phyloP scores from a whole-genome alignment of 768 basidiomycete genomes.

The Amanita polypyramis region DNA sequence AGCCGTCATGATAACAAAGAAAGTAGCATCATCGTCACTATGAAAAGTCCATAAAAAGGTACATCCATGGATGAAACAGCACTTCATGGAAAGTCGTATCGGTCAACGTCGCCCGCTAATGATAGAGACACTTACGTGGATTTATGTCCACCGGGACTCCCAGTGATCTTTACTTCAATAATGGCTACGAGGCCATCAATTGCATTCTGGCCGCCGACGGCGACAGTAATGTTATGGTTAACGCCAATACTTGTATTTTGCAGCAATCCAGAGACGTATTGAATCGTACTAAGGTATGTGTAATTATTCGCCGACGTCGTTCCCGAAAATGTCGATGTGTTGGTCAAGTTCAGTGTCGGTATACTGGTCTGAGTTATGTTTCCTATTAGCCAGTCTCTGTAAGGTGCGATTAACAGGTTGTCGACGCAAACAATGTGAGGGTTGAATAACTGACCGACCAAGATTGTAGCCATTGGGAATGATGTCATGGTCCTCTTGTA shows the following conservation, averaged over 20 bases:
- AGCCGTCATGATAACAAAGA: constrained; percentile 1
- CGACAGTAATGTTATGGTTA: constrained; percentile 55
- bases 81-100: neutral
- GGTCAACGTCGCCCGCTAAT: neutral
- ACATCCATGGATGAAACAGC: neutral
- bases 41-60: neutral
- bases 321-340: constrained; percentile 50
- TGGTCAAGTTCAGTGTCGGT: constrained; percentile 39
- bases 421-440: neutral
- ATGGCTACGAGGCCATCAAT: constrained; percentile 81
- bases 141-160: constrained; percentile 13
- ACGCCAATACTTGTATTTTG: constrained; percentile 57
- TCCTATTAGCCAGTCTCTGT: constrained; percentile 75
- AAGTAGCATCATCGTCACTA: neutral
- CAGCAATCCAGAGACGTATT: constrained; percentile 64
- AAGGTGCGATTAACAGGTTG: constrained; percentile 1
- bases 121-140: constrained; percentile 22
- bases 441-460: constrained; percentile 40
- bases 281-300: constrained; percentile 61
- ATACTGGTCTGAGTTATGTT: constrained; percentile 57
- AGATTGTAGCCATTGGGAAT: constrained; percentile 72
- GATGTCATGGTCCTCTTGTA: constrained; percentile 56
- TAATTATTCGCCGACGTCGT: constrained; percentile 54
- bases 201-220: constrained; percentile 40
- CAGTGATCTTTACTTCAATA: constrained; percentile 57